A percentile compares a stretch with the other conserved stretches of the same genome.
Evolutionary conservation across 2,329 filamentous ascomycete species (phyloP).

Genomic region (Colletotrichum sp.): DNA sequence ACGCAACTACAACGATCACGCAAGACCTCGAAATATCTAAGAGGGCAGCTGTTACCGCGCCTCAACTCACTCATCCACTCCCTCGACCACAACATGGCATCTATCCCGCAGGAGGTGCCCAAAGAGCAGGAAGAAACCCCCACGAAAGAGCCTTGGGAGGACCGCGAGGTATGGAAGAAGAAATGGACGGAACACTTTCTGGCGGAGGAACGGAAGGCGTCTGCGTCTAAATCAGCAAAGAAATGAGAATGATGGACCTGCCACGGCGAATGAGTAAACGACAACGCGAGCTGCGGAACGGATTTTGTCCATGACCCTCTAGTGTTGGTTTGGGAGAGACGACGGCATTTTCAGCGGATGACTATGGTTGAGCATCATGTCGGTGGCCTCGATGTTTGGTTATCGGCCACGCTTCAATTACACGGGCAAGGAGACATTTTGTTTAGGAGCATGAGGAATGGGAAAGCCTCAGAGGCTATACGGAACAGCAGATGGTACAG

Average conservation of each 20-base stretch:
- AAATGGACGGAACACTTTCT: slow-evolving; percentile 16
- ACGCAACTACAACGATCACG: slow-evolving; percentile 15
- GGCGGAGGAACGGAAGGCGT: slow-evolving; percentile 12
- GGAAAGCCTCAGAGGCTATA: not conserved
- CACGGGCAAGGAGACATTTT: not conserved
- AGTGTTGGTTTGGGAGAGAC: not conserved
- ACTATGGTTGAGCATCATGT: not conserved
- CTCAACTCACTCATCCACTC: slow-evolving; percentile 20
- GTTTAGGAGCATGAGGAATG: not conserved
- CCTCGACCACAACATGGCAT: slow-evolving; percentile 18
- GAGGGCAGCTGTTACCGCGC: slow-evolving; percentile 10
- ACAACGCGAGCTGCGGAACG: not conserved
- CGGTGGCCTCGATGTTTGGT: not conserved
- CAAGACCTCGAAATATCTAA: slow-evolving; percentile 11
- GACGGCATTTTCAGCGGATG: not conserved
- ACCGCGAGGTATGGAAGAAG: slow-evolving; percentile 19
- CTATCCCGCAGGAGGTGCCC: slow-evolving; percentile 13
- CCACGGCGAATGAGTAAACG: not conserved
- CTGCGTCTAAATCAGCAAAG: slow-evolving; percentile 5
- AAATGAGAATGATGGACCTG: not conserved
- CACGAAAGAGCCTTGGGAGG: slow-evolving; percentile 18
- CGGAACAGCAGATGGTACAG: not conserved
- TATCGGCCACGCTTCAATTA: not conserved
- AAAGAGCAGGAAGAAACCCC: slow-evolving; percentile 16
- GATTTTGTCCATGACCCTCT: not conserved